Evolutionary conservation across 495 filamentous ascomycete species (phyloP), one percentile per base, ranked within the genome.

Genomic region (Penicillium lividum): DNA sequence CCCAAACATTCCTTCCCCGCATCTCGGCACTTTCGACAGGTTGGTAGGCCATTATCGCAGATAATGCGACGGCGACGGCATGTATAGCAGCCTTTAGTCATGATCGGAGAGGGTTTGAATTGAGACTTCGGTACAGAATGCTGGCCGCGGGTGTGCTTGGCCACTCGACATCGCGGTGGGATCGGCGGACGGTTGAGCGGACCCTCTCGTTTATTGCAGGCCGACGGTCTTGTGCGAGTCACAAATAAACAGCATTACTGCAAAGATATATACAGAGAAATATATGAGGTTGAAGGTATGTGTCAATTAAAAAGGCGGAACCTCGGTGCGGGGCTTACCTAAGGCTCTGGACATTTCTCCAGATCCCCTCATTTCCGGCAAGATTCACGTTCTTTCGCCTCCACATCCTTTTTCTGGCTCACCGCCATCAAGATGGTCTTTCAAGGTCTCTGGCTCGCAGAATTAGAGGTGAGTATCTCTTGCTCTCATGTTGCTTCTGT

Each of bases 11-110:
- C 77, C 57, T 86, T 80, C 54, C 81, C 81, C 68, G 82, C 81
- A 76, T 86, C 82, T 47, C 77, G 76, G 68, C 85, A 88, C 58
- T 86, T 86, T 57, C 79, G 78, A 65, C 85, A 88, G 51, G 80
- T 79, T 5, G 85, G 85, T 28, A 79, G 81, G 46, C 80, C 78
- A 74, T 87, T 88, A 63, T 84, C 83, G 73, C 84, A 86, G 46
- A 77, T 74, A 31, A 80, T 78, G 69, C 77, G 77, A 54, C 77
- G 74, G 54, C 77, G 77, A 55, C 77, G 77, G 59, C 77, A 80
- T 54, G 76, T 80, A 64, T 80, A 80, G 51, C 77, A 79, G 56
- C 76, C 77, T 69, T 79, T 78, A 44, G 72, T 73, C 77, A 80
- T 80, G 66, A 58, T 70, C 60, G 49, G 25, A 22, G 28, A 22